Conservation (phyloP, 2,329 filamentous ascomycete genomes). For the Ascosphaera apis region DNA sequence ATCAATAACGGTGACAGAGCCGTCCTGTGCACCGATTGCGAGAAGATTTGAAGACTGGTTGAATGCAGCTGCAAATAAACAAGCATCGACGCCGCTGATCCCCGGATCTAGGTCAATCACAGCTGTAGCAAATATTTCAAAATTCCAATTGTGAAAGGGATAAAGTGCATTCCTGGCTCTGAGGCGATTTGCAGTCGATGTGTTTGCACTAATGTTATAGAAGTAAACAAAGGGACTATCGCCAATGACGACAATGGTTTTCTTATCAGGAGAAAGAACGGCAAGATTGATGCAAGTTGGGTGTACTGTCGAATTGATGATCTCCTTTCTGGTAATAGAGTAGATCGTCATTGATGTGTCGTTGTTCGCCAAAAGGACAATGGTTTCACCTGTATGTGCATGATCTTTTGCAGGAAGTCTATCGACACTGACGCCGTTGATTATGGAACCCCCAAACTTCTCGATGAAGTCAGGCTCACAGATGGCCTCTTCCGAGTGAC, state of each 20-base stretch:
- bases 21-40: constrained; percentile 27
- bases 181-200: constrained; percentile 9
- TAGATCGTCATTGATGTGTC: constrained; percentile 76
- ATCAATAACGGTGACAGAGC: constrained; percentile 24
- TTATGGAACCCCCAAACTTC: neutral
- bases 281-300: constrained; percentile 82
- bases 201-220: constrained; percentile 27
- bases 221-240: constrained; percentile 76
- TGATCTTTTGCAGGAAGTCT: constrained; percentile 12
- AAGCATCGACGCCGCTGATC: constrained; percentile 17
- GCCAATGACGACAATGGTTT: constrained; percentile 57
- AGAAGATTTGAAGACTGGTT: constrained; percentile 26
- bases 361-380: constrained; percentile 37
- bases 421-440: neutral
- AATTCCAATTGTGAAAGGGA: constrained; percentile 14
- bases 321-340: constrained; percentile 43
- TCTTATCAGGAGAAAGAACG: constrained; percentile 75
- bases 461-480: neutral
- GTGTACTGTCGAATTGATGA: constrained; percentile 48
- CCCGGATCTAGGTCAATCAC: constrained; percentile 18
- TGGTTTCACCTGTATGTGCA: constrained; percentile 14
- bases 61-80: constrained; percentile 26
- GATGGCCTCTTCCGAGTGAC: too few relatives aligned
- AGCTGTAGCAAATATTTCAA: constrained; percentile 10
- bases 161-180: constrained; percentile 9